A percentile compares a stretch with the other conserved stretches of the same genome.
Conservation (phyloP, 2,329 filamentous ascomycete genomes). For the Arthrobotrys megalospora region DNA sequence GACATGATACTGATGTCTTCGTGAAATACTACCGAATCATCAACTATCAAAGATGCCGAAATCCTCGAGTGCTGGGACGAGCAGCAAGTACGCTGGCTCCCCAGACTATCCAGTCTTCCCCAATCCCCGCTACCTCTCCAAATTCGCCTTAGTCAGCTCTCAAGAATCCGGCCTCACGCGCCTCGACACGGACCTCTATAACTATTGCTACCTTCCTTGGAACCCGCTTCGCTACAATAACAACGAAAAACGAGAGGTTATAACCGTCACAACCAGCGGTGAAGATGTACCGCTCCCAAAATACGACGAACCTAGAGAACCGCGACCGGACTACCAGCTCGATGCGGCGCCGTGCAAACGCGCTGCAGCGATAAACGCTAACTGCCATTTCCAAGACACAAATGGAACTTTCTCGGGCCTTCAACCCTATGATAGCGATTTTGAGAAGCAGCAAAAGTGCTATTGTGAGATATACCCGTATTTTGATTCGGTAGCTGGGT, state of each 20-base stretch:
- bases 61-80: not conserved
- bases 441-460: slow-evolving; percentile 43
- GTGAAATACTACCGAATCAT: not conserved
- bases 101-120: slow-evolving; percentile 47
- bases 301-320: not conserved
- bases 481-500: slow-evolving; percentile 48
- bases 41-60: slow-evolving; percentile 23
- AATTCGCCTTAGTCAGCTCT: slow-evolving; percentile 33
- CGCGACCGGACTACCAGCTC: slow-evolving; percentile 39
- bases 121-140: slow-evolving; percentile 36
- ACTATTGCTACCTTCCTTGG: slow-evolving; percentile 40
- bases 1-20: not conserved
- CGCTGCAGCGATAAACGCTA: slow-evolving; percentile 45
- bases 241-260: slow-evolving; percentile 32
- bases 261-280: not conserved
- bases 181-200: slow-evolving; percentile 53
- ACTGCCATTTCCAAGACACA: slow-evolving; percentile 52
- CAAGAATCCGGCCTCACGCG: slow-evolving; percentile 39
- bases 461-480: slow-evolving; percentile 52
- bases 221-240: slow-evolving; percentile 20
- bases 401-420: slow-evolving; percentile 50
- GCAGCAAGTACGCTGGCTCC: slow-evolving; percentile 4
- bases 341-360: slow-evolving; percentile 37
- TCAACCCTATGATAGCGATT: slow-evolving; percentile 37
- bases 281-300: slow-evolving; percentile 5